phyloP scores from a whole-genome alignment of 441 rosid genomes.

The Populus hybrid region DNA sequence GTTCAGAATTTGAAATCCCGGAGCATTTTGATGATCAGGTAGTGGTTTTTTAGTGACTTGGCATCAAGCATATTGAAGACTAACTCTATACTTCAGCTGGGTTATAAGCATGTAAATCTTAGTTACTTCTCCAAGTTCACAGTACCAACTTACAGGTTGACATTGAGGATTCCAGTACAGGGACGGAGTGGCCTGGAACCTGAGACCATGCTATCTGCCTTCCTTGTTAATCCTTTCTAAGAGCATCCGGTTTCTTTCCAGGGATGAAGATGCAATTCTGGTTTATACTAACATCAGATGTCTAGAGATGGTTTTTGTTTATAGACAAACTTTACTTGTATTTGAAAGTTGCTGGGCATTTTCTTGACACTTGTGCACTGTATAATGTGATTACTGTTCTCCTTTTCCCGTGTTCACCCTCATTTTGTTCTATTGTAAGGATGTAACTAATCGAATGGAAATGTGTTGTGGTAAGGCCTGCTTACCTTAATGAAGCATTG shows the following conservation, averaged over 20 bases:
- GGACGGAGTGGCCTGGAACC: conserved; percentile 27
- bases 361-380: neutral
- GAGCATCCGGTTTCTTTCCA: conserved; percentile 6
- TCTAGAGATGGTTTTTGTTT: conserved; percentile 13
- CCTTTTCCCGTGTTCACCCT: neutral
- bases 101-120: conserved; percentile 18
- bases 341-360: neutral
- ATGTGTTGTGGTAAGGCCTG: neutral
- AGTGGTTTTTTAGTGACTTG: conserved; percentile 21
- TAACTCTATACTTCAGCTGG: conserved; percentile 18
- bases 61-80: conserved; percentile 17
- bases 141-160: conserved; percentile 33
- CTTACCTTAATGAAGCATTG: too few species aligned
- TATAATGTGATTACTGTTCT: neutral
- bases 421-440: neutral
- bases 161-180: conserved; percentile 27
- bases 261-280: conserved; percentile 9
- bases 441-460: neutral
- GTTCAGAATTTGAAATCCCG: conserved; percentile 52
- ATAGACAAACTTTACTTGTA: conserved; percentile 14
- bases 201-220: conserved; percentile 12
- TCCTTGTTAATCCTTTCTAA: neutral
- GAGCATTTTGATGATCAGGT: conserved; percentile 48
- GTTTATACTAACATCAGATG: conserved; percentile 29
- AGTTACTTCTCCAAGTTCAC: conserved; percentile 20